Percentiles rank a stretch among this genome's conserved stretches.
phyloP scores from a whole-genome alignment of 495 filamentous ascomycete species.

The Acidomyces sp. region DNA sequence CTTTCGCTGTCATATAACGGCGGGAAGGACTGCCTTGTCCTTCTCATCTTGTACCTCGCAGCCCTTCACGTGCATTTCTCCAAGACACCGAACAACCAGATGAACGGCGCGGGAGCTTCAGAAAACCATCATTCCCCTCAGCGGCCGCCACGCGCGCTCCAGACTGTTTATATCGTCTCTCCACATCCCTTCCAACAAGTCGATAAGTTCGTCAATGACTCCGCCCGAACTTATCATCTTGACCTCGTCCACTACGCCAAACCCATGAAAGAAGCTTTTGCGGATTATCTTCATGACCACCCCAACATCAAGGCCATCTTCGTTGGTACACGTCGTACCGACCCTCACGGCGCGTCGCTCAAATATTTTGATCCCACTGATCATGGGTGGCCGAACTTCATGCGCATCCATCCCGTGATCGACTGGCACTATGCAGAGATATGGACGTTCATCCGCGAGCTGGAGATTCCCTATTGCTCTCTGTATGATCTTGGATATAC shows the following conservation, averaged over 20 bases:
- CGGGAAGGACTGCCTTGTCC: conserved; percentile 93
- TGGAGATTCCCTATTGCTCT: conserved; percentile 65
- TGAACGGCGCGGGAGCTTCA: background rate
- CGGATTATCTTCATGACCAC: conserved; percentile 54
- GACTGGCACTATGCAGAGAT: conserved; percentile 97
- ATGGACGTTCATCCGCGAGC: conserved; percentile 79
- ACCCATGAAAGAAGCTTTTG: conserved; percentile 67
- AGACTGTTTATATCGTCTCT: conserved; percentile 79
- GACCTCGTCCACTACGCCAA: conserved; percentile 63
- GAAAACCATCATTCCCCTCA: conserved; percentile 21
- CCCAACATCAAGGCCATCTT: conserved; percentile 66
- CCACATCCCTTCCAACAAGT: conserved; percentile 70
- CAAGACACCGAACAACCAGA: background rate
- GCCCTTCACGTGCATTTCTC: conserved; percentile 36
- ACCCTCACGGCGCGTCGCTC: conserved; percentile 72
- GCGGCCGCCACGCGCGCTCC: conserved; percentile 32
- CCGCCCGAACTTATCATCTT: conserved; percentile 55
- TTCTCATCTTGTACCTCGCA: conserved; percentile 77
- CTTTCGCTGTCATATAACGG: conserved; percentile 93
- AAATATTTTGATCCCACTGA: conserved; percentile 78
- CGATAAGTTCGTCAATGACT: conserved; percentile 63
- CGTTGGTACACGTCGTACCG: conserved; percentile 81
- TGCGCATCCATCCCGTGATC: conserved; percentile 87
- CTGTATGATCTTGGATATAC: conserved; percentile 83
- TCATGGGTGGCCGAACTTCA: conserved; percentile 79